phyloP scores from a whole-genome alignment of 305 asterid species.

The Rubia balearica region DNA sequence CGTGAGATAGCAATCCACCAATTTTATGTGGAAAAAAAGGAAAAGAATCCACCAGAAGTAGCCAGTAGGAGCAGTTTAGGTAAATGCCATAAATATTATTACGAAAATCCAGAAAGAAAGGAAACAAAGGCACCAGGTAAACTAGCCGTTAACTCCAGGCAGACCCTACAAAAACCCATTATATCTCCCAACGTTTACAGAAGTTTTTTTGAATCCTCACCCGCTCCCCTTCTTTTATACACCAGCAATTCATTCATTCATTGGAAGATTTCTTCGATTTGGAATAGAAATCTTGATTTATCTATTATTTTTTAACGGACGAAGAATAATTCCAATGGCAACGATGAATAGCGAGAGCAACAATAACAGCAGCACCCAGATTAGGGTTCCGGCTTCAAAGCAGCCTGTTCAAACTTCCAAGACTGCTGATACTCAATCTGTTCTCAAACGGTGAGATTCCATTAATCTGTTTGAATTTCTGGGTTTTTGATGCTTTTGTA shows the following conservation, averaged over 20 bases:
- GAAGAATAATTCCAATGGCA: conserved; percentile 13
- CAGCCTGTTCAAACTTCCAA: conserved; percentile 47
- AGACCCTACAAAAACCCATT: neutral
- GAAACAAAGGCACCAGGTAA: neutral
- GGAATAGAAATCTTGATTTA: neutral
- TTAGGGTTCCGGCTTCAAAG: conserved; percentile 33
- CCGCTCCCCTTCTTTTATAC: neutral
- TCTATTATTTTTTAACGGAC: neutral
- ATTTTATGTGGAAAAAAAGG: too few species aligned
- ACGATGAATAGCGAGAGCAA: conserved; percentile 24
- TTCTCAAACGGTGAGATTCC: conserved; percentile 52
- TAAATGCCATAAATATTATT: neutral
- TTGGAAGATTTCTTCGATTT: neutral
- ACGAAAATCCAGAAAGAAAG: neutral
- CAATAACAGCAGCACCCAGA: conserved; percentile 24
- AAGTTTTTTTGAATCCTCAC: neutral
- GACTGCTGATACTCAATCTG: conserved; percentile 71
- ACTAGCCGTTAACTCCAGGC: neutral
- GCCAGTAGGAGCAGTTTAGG: neutral
- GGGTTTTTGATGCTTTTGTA: neutral
- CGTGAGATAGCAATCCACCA: too few species aligned
- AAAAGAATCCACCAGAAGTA: neutral
- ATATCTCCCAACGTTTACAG: neutral
- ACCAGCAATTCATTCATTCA: neutral
- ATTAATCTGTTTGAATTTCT: neutral